Conservation (phyloP, 331 rosid species). For the Spiraea crenata region DNA sequence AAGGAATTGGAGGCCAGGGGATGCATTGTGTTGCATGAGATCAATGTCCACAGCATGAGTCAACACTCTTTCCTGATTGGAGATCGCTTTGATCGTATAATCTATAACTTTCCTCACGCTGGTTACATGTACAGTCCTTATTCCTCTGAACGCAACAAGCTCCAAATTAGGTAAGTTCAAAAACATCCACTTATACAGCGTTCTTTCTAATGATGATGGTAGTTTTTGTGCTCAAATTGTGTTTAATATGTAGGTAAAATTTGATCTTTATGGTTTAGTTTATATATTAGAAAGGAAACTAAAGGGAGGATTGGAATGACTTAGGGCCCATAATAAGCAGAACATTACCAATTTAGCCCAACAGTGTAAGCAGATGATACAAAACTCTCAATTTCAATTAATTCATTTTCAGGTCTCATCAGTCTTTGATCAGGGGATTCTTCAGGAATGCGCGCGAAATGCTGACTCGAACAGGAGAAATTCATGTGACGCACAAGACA, state of each 20-base stretch:
- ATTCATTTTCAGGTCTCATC: constrained; percentile 16
- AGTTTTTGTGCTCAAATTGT: not conserved
- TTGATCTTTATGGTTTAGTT: not conserved
- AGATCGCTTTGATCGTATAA: constrained; percentile 21
- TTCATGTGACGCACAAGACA: constrained; percentile 38
- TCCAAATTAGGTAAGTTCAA: constrained; percentile 15
- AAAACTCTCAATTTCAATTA: not conserved
- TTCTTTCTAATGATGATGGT: not conserved
- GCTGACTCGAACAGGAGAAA: constrained; percentile 14
- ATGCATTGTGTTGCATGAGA: not conserved
- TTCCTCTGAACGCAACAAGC: fast-evolving
- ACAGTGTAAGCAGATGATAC: no score
- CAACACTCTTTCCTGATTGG: not conserved
- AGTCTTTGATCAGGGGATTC: constrained; percentile 9
- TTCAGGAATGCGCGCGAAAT: constrained; percentile 11
- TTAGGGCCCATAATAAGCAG: no score
- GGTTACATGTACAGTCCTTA: constrained; percentile 21
- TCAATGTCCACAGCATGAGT: constrained; percentile 22
- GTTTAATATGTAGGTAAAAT: not conserved
- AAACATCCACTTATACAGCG: not conserved
- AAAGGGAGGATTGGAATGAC: not conserved
- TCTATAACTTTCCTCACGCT: constrained; percentile 37
- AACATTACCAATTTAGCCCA: no score
- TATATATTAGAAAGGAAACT: not conserved
- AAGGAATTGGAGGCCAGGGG: constrained; percentile 3